Percentiles rank a stretch among this genome's conserved stretches.
phyloP scores from a whole-genome alignment of 2,329 filamentous ascomycete genomes.

The Daldinia sp. region DNA sequence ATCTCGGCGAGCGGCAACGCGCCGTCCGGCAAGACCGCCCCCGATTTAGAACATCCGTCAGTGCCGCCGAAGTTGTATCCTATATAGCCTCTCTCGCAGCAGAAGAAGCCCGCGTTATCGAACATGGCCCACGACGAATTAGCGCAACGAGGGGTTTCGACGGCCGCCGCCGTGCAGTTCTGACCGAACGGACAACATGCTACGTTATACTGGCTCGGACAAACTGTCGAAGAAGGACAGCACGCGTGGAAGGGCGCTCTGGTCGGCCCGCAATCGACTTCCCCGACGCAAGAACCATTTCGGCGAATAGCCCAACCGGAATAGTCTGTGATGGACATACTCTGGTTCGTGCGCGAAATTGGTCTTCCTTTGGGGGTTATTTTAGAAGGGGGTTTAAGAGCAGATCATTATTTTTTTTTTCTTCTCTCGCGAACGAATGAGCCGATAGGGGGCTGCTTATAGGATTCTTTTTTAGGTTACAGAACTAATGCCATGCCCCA shows the following conservation, averaged over 20 bases:
- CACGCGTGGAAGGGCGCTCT: constrained; percentile 37
- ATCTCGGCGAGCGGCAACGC: constrained; percentile 37
- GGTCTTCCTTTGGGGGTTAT: neutral
- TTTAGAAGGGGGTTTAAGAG: neutral
- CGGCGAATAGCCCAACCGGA: constrained; percentile 43
- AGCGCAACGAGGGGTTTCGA: constrained; percentile 36
- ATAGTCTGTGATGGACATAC: neutral
- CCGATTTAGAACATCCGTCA: constrained; percentile 37
- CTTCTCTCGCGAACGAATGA: neutral
- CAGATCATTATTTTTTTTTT: neutral
- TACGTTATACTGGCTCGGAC: constrained; percentile 28
- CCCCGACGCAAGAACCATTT: constrained; percentile 35
- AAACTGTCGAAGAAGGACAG: constrained; percentile 40
- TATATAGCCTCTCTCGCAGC: constrained; percentile 38
- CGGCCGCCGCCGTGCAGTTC: constrained; percentile 39
- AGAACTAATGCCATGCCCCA: neutral
- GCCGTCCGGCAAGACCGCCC: constrained; percentile 25
- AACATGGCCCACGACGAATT: constrained; percentile 44
- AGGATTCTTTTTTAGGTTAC: constrained; percentile 3
- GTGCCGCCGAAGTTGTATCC: constrained; percentile 32
- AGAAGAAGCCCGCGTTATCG: constrained; percentile 42
- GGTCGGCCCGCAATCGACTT: constrained; percentile 40
- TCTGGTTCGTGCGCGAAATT: neutral
- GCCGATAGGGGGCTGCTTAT: neutral
- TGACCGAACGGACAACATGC: constrained; percentile 31